Percentiles rank a stretch among this genome's conserved stretches.
Evolutionary conservation across 129 eudicot species (phyloP).

Genomic region (Arctium minus): DNA sequence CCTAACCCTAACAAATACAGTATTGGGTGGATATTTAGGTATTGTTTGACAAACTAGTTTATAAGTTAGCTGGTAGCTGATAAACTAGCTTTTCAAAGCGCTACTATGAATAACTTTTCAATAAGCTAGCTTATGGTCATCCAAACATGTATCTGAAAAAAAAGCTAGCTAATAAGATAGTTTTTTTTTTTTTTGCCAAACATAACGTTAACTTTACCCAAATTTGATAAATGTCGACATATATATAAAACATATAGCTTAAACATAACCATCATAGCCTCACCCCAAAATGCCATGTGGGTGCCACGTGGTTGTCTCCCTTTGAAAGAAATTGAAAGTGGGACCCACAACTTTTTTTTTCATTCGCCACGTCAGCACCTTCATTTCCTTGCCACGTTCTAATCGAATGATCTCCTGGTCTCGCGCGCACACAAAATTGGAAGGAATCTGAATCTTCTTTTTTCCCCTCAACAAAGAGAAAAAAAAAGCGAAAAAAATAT

Average conservation of each 20-base stretch:
- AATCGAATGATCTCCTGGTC: slow-evolving; percentile 8
- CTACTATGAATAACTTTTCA: no score
- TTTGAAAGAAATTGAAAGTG: not conserved
- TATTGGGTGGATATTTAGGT: no score
- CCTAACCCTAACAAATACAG: no score
- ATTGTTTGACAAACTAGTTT: no score
- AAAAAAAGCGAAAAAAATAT: not conserved
- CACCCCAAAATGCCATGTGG: slow-evolving; percentile 8
- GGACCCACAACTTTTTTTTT: not conserved
- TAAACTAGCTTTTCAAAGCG: no score
- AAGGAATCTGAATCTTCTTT: slow-evolving; percentile 42
- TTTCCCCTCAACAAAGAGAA: not conserved
- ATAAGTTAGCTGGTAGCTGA: no score
- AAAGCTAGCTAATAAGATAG: no score
- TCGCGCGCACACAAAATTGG: slow-evolving; percentile 39
- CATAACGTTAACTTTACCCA: no score
- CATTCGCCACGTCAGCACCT: slow-evolving; percentile 17
- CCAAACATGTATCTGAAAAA: no score
- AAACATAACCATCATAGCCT: not conserved
- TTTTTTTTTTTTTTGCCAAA: no score
- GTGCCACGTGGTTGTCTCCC: not conserved
- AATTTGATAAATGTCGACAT: not conserved
- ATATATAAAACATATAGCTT: not conserved
- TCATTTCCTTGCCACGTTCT: slow-evolving; percentile 7
- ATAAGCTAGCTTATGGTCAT: no score